Evolutionary conservation across 352 stramenopile genomes (phyloP).

Genomic region (Ochromonadaceae sp.): DNA sequence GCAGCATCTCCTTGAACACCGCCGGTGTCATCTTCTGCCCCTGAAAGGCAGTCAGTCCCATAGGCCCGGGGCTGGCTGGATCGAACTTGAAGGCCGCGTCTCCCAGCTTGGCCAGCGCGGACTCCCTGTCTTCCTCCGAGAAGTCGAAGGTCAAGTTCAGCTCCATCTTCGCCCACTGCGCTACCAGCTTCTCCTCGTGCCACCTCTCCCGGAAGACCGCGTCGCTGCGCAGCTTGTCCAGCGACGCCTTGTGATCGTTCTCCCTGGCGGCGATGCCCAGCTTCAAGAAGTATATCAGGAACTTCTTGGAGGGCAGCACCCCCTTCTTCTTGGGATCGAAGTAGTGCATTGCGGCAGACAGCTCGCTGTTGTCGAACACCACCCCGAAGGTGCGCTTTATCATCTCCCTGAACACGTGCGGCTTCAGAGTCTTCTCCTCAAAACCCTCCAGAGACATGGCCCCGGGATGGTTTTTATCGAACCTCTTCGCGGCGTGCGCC

Average conservation of each 20-base stretch:
- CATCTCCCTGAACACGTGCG: constrained; percentile 11
- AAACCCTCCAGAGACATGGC: constrained; percentile 14
- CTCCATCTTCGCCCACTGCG: constrained; percentile 12
- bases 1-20: constrained; percentile 10
- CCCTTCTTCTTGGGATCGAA: constrained; percentile 12
- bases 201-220: background rate
- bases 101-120: background rate
- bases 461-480: constrained; percentile 13
- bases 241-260: background rate
- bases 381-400: constrained; percentile 12
- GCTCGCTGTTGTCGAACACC: background rate
- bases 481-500: background rate
- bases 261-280: constrained; percentile 4
- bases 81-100: constrained; percentile 6
- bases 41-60: constrained; percentile 1
- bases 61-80: background rate
- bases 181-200: constrained; percentile 11
- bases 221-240: background rate
- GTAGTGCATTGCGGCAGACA: background rate
- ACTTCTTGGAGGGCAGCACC: background rate
- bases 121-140: background rate
- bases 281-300: constrained; percentile 15
- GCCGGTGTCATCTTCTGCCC: background rate
- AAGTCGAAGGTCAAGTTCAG: constrained; percentile 2
- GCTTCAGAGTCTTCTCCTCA: constrained; percentile 4